phyloP scores from a whole-genome alignment of 2,329 filamentous ascomycete genomes.

The Exophiala aquamarina region DNA sequence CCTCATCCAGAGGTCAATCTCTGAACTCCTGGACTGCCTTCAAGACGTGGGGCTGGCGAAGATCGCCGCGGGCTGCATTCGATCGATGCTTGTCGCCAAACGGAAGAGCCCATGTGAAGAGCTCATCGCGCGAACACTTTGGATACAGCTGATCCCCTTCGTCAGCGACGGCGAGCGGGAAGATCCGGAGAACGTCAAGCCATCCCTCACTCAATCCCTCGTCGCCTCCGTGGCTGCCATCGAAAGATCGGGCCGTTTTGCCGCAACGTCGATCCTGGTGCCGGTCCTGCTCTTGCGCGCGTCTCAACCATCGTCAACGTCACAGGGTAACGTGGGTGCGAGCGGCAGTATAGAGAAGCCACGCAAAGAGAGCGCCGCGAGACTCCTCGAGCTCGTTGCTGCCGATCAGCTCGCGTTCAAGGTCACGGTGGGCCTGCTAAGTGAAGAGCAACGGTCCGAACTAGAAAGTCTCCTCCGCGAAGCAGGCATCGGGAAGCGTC shows the following conservation, averaged over 20 bases:
- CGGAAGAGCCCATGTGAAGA: conserved; percentile 66
- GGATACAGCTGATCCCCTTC: conserved; percentile 75
- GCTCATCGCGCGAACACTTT: conserved; percentile 70
- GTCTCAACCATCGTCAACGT: conserved; percentile 61
- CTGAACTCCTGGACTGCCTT: conserved; percentile 83
- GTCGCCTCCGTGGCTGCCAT: conserved; percentile 62
- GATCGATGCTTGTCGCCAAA: conserved; percentile 72
- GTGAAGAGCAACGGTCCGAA: conserved; percentile 67
- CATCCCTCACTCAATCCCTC: conserved; percentile 71
- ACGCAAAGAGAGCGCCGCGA: conserved; percentile 71
- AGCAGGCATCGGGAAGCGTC: conserved; percentile 51
- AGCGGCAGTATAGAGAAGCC: conserved; percentile 34
- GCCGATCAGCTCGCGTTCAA: conserved; percentile 73
- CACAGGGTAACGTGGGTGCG: conserved; percentile 26
- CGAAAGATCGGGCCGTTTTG: conserved; percentile 29
- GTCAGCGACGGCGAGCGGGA: conserved; percentile 66
- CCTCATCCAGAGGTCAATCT: conserved; percentile 70
- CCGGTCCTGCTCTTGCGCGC: conserved; percentile 75
- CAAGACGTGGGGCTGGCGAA: conserved; percentile 62
- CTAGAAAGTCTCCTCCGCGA: conserved; percentile 79
- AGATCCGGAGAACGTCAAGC: conserved; percentile 74
- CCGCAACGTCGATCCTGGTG: conserved; percentile 72
- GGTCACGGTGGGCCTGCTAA: conserved; percentile 70
- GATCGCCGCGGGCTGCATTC: conserved; percentile 85
- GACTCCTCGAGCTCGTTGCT: conserved; percentile 78